Conservation (phyloP, 2,329 filamentous ascomycete species). For the Hypoxylon sp. region DNA sequence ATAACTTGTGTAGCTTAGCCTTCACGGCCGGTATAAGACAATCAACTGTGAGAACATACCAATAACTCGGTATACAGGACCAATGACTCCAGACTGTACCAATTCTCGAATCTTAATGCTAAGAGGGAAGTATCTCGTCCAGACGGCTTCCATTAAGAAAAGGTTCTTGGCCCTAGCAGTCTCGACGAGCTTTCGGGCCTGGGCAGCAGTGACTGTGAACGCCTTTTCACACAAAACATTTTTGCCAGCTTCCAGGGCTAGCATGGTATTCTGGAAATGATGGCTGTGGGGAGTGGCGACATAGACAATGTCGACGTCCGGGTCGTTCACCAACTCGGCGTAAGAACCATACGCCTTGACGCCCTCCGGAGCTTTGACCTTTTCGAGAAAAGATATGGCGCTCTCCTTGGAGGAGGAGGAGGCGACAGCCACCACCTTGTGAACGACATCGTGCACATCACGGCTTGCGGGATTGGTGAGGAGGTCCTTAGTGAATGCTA, state of each 20-base stretch:
- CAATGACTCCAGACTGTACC: conserved; percentile 68
- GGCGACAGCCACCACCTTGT: conserved; percentile 83
- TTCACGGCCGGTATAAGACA: neutral
- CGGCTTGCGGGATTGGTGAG: conserved; percentile 80
- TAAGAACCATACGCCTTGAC: conserved; percentile 86
- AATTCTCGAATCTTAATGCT: conserved; percentile 82
- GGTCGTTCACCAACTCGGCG: conserved; percentile 82
- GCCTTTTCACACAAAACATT: conserved; percentile 93
- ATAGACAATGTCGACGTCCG: conserved; percentile 87
- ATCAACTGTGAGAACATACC: conserved; percentile 56
- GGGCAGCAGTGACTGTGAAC: conserved; percentile 85
- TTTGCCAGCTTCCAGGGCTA: conserved; percentile 87
- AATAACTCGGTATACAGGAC: conserved; percentile 72
- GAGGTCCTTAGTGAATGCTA: conserved; percentile 82
- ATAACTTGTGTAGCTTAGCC: neutral
- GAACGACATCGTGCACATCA: conserved; percentile 78
- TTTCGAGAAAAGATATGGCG: conserved; percentile 80
- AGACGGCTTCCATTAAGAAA: conserved; percentile 89
- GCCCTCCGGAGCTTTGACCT: conserved; percentile 76
- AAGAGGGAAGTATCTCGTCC: conserved; percentile 90
- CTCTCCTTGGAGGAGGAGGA: conserved; percentile 80
- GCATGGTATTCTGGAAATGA: conserved; percentile 91
- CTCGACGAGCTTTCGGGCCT: conserved; percentile 79
- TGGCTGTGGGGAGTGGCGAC: conserved; percentile 92
- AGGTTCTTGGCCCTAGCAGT: conserved; percentile 80